Evolutionary conservation across 75 land plant genomes (phyloP).

Genomic region (Cunninghamia lanceolata): DNA sequence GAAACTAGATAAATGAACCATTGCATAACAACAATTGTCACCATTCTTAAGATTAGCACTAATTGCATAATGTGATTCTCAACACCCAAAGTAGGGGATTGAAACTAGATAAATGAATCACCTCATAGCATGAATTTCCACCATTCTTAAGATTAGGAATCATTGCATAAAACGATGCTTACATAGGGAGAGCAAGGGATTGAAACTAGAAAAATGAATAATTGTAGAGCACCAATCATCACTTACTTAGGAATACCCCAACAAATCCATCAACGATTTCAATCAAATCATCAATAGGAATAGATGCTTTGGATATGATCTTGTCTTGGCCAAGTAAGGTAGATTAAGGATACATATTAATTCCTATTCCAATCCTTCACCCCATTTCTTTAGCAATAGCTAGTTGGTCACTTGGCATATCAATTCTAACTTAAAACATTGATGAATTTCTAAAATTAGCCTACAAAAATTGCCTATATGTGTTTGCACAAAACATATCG

Average conservation of each 20-base stretch:
- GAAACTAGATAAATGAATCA: neutral
- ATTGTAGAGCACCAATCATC: neutral
- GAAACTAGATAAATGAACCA: neutral
- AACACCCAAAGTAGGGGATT: too few relatives aligned
- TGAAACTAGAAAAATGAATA: neutral
- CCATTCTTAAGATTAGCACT: too few relatives aligned
- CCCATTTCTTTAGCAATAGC: slow-evolving; percentile 83
- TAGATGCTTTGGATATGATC: slow-evolving; percentile 18
- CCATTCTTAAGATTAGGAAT: too few relatives aligned
- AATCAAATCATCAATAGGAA: slow-evolving; percentile 50
- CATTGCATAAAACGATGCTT: too few relatives aligned
- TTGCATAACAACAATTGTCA: neutral
- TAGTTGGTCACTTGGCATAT: slow-evolving; percentile 53
- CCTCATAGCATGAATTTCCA: neutral
- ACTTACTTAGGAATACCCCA: slow-evolving; percentile 49
- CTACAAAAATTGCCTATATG: neutral
- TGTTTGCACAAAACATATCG: slow-evolving; percentile 17
- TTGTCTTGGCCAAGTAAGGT: slow-evolving; percentile 34
- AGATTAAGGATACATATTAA: slow-evolving; percentile 66
- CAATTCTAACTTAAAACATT: neutral
- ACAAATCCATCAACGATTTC: slow-evolving; percentile 57
- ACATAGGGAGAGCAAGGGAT: too few relatives aligned
- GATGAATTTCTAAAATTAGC: neutral
- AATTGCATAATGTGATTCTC: too few relatives aligned
- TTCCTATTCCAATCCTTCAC: slow-evolving; percentile 74